Percentiles rank a stretch among this genome's conserved stretches.
Conservation (phyloP, 192 early-diverging fungal genomes). For the Geranomyces variabilis region DNA sequence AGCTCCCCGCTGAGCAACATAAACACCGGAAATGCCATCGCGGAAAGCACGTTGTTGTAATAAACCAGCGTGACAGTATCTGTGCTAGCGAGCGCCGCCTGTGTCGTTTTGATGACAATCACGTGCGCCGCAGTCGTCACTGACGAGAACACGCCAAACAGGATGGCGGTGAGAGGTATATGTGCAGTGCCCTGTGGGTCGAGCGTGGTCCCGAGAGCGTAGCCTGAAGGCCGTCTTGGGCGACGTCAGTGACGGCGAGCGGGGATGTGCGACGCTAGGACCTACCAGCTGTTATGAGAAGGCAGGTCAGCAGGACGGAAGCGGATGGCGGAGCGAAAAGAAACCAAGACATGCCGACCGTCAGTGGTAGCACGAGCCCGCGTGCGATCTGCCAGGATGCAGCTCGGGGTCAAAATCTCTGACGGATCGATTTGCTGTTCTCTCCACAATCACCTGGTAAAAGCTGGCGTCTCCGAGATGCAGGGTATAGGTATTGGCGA, state of each 20-base stretch:
- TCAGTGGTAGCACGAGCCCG: slow-evolving; percentile 60
- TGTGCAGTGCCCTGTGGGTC: slow-evolving; percentile 5
- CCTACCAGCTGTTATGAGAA: slow-evolving; percentile 43
- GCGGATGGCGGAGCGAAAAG: slow-evolving; percentile 42
- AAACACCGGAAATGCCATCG: slow-evolving; percentile 54
- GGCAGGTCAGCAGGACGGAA: slow-evolving; percentile 34
- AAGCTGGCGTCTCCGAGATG: slow-evolving; percentile 63
- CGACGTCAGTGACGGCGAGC: no score
- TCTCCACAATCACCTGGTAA: slow-evolving; percentile 53
- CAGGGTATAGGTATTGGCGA: slow-evolving; percentile 60
- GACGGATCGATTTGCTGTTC: no score
- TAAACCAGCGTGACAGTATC: slow-evolving; percentile 64
- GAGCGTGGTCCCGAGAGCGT: slow-evolving; percentile 54
- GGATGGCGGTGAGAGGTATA: slow-evolving; percentile 35
- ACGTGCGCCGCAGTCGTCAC: slow-evolving; percentile 62
- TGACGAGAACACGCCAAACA: slow-evolving; percentile 54
- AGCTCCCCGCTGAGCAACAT: slow-evolving; percentile 36
- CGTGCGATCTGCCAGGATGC: slow-evolving; percentile 52
- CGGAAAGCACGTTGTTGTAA: slow-evolving; percentile 61
- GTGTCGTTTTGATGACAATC: slow-evolving; percentile 60
- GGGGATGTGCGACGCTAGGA: no score
- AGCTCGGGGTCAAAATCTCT: no score
- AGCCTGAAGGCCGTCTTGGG: slow-evolving; percentile 36
- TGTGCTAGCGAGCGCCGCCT: slow-evolving; percentile 26
- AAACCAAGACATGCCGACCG: slow-evolving; percentile 49